Evolutionary conservation across 495 filamentous ascomycete genomes (phyloP), one percentile per base, ranked within the genome.

Genomic region (Glutinoglossum americanum): DNA sequence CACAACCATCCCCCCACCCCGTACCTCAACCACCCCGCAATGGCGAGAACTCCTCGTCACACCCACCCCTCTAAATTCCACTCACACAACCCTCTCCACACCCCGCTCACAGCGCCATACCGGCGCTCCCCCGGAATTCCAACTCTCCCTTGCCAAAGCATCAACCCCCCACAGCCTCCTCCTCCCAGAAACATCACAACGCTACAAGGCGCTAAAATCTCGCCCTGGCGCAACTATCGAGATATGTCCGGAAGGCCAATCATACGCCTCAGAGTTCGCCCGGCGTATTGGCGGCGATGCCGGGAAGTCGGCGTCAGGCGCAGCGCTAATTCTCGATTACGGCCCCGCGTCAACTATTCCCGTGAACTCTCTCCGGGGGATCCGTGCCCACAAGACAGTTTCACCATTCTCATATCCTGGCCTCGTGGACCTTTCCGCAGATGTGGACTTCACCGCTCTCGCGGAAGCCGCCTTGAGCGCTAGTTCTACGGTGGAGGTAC

Each of bases 281-380:
- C 67, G 73, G 5, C 82, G 84, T 33, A 92, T 98, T 61, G 89
- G 90, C 44, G 83, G 85, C 33, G 63, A 51, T 41, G 61, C 33
- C 60, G 3, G 51, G 53, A 49, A 61, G 27, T 61, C 7, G 47
- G 62, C 87, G 6, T 84, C 80, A 2, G 92, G 92, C 53, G 89
- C 87, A 15, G 90, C 89, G 0, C 71, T 98, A 17, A 87, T 98
- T 61, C 78, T 98, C 59, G 92, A 98, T 70, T 98, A 97, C 71
- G 92, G 92, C 1, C 86, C 89, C 1, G 58, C 77, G 23, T 72
- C 76, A 54, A 83, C 83, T 0, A 81, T 96, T 51, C 92, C 92
- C 0, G 72, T 81, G 32, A 89, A 90, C 73, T 88, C 86, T 0
- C 74, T 98, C 11, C 84, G 92, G 28, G 92, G 92, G 13, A 95